A percentile compares a stretch with the other conserved stretches of the same genome.
These are phyloP conservation scores for Quercus bicolor DNA, from an alignment of 306 rosid genomes.

Conservation along the genomic window DNA sequence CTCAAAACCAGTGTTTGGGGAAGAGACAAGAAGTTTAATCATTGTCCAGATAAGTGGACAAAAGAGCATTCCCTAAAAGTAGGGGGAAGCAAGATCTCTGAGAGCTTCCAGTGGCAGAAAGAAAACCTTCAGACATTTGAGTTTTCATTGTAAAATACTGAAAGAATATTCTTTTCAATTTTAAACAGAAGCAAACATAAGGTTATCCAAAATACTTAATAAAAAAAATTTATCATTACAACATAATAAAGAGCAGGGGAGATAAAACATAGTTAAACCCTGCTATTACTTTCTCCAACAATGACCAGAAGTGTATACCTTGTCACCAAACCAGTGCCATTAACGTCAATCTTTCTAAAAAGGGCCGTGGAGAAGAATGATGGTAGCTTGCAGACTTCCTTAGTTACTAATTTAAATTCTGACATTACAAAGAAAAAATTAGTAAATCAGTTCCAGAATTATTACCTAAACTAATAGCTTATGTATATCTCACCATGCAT, in stretches of 20 bases:
- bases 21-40: background rate
- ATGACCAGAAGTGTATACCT: slow-evolving; percentile 48
- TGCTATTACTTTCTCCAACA: background rate
- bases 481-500: slow-evolving; percentile 68
- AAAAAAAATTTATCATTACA: background rate
- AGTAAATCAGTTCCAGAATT: slow-evolving; percentile 27
- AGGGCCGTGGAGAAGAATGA: slow-evolving; percentile 76
- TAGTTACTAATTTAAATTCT: slow-evolving; percentile 81
- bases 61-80: background rate
- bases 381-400: slow-evolving; percentile 98
- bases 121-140: background rate
- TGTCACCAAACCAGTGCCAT: slow-evolving; percentile 73
- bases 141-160: background rate
- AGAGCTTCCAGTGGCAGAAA: background rate
- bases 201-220: background rate
- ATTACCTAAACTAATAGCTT: slow-evolving; percentile 21
- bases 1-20: background rate
- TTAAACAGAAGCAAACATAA: background rate
- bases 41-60: background rate
- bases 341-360: slow-evolving; percentile 76
- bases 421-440: slow-evolving; percentile 37
- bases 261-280: background rate
- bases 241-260: background rate
- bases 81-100: background rate
- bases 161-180: background rate